Evolutionary conservation across 2,329 filamentous ascomycete genomes (phyloP).

Genomic region (Didymellaceae sp.): DNA sequence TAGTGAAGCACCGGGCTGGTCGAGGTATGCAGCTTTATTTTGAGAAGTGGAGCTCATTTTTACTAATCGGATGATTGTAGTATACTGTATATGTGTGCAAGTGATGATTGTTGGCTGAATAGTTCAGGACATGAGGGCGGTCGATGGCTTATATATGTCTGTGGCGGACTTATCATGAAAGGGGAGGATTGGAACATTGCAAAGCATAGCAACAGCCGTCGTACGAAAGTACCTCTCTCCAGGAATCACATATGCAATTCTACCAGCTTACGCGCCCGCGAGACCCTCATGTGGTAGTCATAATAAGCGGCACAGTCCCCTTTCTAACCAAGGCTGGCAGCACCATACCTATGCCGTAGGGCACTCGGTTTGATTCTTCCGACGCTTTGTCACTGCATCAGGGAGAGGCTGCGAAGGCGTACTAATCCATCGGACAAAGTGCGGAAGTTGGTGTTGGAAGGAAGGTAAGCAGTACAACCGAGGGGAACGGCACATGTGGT

Average conservation of each 20-base stretch:
- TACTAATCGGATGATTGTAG: background rate
- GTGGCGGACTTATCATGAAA: background rate
- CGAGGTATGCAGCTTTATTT: slow-evolving; percentile 35
- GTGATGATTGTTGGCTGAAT: background rate
- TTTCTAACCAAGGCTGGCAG: background rate
- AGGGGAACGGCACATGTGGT: slow-evolving; percentile 1
- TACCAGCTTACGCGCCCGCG: background rate
- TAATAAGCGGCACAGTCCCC: background rate
- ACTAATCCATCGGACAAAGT: no score
- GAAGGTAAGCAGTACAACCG: background rate
- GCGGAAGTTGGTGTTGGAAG: background rate
- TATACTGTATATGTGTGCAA: background rate
- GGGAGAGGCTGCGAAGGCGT: no score
- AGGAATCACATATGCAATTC: background rate
- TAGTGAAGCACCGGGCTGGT: slow-evolving; percentile 22
- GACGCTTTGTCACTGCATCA: no score
- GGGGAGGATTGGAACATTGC: no score
- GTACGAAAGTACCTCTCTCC: no score
- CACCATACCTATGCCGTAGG: background rate
- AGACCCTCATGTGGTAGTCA: background rate
- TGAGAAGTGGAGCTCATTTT: background rate
- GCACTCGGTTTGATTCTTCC: no score
- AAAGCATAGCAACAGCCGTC: no score
- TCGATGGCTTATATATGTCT: background rate
- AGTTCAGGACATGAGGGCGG: background rate